Evolutionary conservation across 208 protist species (phyloP).

Genomic region (Crithidia acanthocephali): DNA sequence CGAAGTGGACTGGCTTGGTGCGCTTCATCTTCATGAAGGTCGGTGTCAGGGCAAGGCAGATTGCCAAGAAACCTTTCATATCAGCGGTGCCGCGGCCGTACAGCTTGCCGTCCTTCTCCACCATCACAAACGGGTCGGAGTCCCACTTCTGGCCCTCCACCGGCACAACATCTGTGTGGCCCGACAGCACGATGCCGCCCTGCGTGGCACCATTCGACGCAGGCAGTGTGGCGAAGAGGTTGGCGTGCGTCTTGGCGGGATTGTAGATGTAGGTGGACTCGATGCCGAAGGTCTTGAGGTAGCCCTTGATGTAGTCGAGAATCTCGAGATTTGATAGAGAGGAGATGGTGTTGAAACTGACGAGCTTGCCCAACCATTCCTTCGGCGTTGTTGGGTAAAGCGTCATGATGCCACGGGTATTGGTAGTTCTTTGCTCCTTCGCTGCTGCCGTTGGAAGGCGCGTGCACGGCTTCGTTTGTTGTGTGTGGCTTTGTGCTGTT

Average conservation of each 20-base stretch:
- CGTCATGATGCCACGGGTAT: no score
- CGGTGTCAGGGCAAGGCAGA: slow-evolving; percentile 46
- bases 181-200: slow-evolving; percentile 59
- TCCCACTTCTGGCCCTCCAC: slow-evolving; percentile 64
- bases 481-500: no score
- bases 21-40: slow-evolving; percentile 49
- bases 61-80: slow-evolving; percentile 69
- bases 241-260: slow-evolving; percentile 47
- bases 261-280: slow-evolving; percentile 44
- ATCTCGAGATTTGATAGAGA: slow-evolving; percentile 9
- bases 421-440: no score
- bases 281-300: slow-evolving; percentile 38
- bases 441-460: no score
- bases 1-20: slow-evolving; percentile 56
- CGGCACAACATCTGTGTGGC: slow-evolving; percentile 65
- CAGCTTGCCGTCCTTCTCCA: slow-evolving; percentile 55
- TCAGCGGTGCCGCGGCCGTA: slow-evolving; percentile 63
- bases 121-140: slow-evolving; percentile 57
- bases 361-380: slow-evolving; percentile 57
- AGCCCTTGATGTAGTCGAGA: slow-evolving; percentile 35
- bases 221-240: slow-evolving; percentile 64
- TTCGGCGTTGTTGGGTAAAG: slow-evolving; percentile 10
- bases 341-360: slow-evolving; percentile 39
- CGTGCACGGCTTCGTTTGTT: background rate
- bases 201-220: slow-evolving; percentile 40